Evolutionary conservation across 148 eudicot genomes (phyloP), one percentile per base, ranked within the genome.

Genomic region (Vaccinium vitisidaea): DNA sequence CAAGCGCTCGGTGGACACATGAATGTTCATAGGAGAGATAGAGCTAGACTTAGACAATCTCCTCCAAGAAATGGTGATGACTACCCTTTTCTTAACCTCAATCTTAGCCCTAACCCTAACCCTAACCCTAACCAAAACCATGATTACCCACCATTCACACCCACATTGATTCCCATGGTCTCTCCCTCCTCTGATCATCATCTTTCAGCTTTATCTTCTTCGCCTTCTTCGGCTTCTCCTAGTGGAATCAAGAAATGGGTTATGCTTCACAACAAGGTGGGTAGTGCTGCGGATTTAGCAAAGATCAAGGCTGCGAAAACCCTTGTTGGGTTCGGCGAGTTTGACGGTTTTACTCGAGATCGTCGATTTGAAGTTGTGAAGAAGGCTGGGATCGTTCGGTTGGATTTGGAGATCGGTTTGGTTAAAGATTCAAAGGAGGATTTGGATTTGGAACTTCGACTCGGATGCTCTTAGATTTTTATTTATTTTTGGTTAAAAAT

Each of bases 1-100:
- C 98, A 95, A 90, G 98, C 98, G 14, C 93, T 95, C 56, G 98
- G 98, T n/a, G 98, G 98, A 67, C 98, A 95, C 85, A 95, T 95
- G 98, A 95, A 95, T 89, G 98, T 95, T 54, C 98, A 95, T 65
- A 91, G 98, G 87, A 94, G 97, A 86, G 97, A 95, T 58, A 90
- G 97, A 82, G 98, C 98, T 13, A 91, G 92, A 65, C 36, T 94
- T 73, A 87, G 93, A 77, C 91, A 86, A 23, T 88, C 94, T 50
- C 88, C 92, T 71, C 75, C 88, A 21, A 82, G 50, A 69, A 46
- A 55, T 73, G 83, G 77, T 77, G 83, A 84, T 75, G 83, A 83
- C 49, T 30, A 58, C 76, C 83, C 83, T 87, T 15, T 77, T 27
- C 86, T 78, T 16, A 89, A 87, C 86, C 89, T 76, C 59, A 88